Conservation (phyloP, 148 eudicot species). For the Amaranthus palmeri region DNA sequence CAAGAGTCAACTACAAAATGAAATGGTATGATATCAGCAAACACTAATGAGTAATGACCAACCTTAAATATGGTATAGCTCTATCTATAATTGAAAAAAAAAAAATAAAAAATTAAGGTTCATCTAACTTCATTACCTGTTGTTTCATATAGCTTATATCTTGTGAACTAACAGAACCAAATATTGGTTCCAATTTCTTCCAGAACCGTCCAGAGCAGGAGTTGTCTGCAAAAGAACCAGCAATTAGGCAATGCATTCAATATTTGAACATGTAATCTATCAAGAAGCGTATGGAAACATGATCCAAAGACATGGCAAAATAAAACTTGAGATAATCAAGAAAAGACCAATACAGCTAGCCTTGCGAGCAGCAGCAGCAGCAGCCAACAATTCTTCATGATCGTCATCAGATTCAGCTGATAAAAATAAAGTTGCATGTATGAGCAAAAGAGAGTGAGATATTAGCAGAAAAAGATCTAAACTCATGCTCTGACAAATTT, state of each 20-base stretch:
- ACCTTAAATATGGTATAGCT: background rate
- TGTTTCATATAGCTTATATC: constrained; percentile 36
- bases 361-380: constrained; percentile 51
- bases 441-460: background rate
- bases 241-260: background rate
- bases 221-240: constrained; percentile 27
- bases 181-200: constrained; percentile 56
- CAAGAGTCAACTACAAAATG: constrained; percentile 33
- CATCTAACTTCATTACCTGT: constrained; percentile 30
- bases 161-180: constrained; percentile 34
- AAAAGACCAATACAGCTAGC: constrained; percentile 34
- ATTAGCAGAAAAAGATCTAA: constrained; percentile 2
- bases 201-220: constrained; percentile 47
- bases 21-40: background rate
- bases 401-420: constrained; percentile 53
- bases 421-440: background rate
- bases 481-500: background rate
- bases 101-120: background rate
- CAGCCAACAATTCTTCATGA: constrained; percentile 48
- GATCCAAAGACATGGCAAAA: background rate
- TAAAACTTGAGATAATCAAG: background rate
- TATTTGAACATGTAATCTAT: background rate
- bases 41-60: background rate
- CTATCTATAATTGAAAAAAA: background rate
- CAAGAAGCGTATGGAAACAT: background rate